Base-by-base conservation (phyloP, 2,329 filamentous ascomycete genomes). In the Eurotiales sp. region DNA sequence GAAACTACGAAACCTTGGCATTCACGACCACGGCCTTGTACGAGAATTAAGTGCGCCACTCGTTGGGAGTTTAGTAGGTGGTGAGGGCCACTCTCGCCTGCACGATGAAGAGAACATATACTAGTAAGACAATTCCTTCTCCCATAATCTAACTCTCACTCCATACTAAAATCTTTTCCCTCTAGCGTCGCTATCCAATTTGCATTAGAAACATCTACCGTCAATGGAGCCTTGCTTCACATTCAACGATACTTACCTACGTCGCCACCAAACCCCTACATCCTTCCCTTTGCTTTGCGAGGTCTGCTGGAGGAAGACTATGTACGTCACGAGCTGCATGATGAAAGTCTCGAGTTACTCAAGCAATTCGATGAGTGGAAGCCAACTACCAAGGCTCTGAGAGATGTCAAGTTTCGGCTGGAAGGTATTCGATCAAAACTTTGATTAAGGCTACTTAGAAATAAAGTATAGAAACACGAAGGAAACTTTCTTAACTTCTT, bases 251-350 rank as follows among this genome's bases (percentile, higher is more conserved):
- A 79, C 55, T 75, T 51, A 47, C 62, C 64, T 23, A 59, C 63
- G 15, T 58, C 59, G 3, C 61, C 56, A 52, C 73, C 85, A 14
- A 97, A 96, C 62, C 92, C 92, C 0, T 97, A 92, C 64, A 86
- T 93, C 50, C 75, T 99, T 12, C 93, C 93, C 0, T 99, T 95
- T 85, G 92, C 93, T 30, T 93, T 99, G 85, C 83, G 93, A 7
- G 93, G 93, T 0, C 73, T 99, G 52, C 73, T 99, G 2, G 93
- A 97, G 66, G 93, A 99, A 67, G 87, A 93, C 15, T 84, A 90
- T 62, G 92, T 97, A 21, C 90, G 87, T 67, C 88, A 83, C 19
- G 87, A 95, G 64, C 72, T 95, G 15, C 82, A 82, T 27, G 72
- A 78, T 1, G 93, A 99, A 71, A 90, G 89, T 6, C 81, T 82